Percentiles rank a stretch among this genome's conserved stretches.
These are phyloP conservation scores for Thalassiosira mediterranea DNA, from an alignment of 352 stramenopile genomes.

Conservation along the genomic window DNA sequence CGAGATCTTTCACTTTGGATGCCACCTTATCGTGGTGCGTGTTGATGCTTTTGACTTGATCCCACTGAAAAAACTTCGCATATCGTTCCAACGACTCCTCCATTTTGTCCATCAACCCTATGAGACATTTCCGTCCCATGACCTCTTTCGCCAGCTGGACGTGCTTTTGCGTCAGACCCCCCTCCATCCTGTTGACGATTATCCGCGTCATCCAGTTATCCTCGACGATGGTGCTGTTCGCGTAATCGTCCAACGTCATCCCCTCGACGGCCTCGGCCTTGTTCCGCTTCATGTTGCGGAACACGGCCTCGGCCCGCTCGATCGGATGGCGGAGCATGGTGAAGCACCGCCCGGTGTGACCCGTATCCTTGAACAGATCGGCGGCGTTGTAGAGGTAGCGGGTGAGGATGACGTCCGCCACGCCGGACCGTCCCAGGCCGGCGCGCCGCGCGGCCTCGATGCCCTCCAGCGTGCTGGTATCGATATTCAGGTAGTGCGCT, in stretches of 20 bases:
- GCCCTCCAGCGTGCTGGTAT: conserved; percentile 30
- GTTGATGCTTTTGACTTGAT: conserved; percentile 28
- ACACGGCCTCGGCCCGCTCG: conserved; percentile 31
- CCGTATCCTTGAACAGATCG: conserved; percentile 15
- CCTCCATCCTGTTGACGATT: conserved; percentile 30
- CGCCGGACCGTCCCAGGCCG: conserved; percentile 34
- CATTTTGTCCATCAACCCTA: conserved; percentile 58
- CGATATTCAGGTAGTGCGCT: conserved; percentile 48
- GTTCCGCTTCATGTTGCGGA: conserved; percentile 23
- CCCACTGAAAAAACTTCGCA: conserved; percentile 57
- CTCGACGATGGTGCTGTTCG: conserved; percentile 43
- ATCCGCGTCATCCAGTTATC: conserved; percentile 64
- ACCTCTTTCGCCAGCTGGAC: conserved; percentile 54
- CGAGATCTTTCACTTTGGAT: conserved; percentile 1
- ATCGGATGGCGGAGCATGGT: conserved; percentile 48
- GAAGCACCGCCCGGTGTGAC: conserved; percentile 23
- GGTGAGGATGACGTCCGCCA: conserved; percentile 45
- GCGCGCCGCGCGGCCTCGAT: conserved; percentile 40
- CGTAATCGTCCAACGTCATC: conserved; percentile 43
- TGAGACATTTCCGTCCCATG: conserved; percentile 50
- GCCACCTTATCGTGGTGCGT: conserved; percentile 10
- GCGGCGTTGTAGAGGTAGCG: conserved; percentile 34
- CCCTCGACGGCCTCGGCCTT: background rate
- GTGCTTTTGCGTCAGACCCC: conserved; percentile 37
- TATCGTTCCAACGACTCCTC: conserved; percentile 51